Evolutionary conservation across 108 stramenopile genomes (phyloP).

Genomic region (Discostella pseudostelligera): DNA sequence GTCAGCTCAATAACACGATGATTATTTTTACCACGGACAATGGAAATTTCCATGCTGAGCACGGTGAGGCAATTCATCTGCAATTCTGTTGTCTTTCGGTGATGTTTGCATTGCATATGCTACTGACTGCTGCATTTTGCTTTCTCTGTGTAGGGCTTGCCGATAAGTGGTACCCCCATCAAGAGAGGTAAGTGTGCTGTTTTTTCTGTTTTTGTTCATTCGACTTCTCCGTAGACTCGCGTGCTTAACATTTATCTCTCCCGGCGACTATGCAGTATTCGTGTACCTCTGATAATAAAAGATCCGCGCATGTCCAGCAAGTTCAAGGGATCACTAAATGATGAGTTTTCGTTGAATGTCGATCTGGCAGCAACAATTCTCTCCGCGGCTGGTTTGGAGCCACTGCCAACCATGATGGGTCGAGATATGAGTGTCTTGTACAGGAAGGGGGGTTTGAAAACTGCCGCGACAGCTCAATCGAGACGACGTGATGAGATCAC

Average conservation of each 20-base stretch:
- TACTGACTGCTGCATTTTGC: too few relatives aligned
- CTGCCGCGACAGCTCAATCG: conserved; percentile 28
- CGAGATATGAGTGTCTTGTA: conserved; percentile 67
- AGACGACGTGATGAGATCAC: conserved; percentile 22
- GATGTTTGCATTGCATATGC: too few relatives aligned
- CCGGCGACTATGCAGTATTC: conserved; percentile 29
- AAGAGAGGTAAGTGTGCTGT: conserved; percentile 41
- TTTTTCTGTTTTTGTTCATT: background rate
- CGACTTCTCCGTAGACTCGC: background rate
- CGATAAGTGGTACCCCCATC: conserved; percentile 77
- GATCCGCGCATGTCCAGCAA: conserved; percentile 66
- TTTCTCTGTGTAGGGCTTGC: conserved; percentile 50
- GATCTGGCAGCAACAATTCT: conserved; percentile 69
- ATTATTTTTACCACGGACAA: conserved; percentile 78
- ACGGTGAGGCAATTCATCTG: conserved; percentile 3
- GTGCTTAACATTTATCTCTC: background rate
- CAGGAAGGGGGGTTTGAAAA: conserved; percentile 30
- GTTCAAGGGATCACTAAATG: conserved; percentile 49
- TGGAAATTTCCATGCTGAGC: conserved; percentile 63
- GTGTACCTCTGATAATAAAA: conserved; percentile 65
- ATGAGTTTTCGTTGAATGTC: conserved; percentile 65
- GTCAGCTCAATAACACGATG: conserved; percentile 55
- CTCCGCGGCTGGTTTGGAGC: conserved; percentile 56
- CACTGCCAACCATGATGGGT: conserved; percentile 61
- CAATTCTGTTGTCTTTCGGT: too few relatives aligned